Evolutionary conservation across 2,329 filamentous ascomycete species (phyloP), one percentile per base, ranked within the genome.

Genomic region (Diaporthe sp.): DNA sequence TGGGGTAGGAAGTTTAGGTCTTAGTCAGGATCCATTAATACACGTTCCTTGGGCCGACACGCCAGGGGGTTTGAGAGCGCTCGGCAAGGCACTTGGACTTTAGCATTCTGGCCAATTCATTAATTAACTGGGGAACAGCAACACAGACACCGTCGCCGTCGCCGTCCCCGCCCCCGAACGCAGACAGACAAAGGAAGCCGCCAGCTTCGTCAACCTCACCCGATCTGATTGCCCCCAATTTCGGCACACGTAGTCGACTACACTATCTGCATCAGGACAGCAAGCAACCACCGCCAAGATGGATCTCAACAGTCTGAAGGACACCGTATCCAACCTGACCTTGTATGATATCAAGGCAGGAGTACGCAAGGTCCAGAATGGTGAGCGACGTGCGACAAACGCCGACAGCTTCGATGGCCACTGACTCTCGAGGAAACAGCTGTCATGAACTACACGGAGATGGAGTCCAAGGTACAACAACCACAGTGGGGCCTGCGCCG

Each of bases 361-460:
- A 78, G 95, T 98, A 80, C 93, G 96, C 80, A 98, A 98, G 86
- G 94, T 97, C 76, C 96, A 98, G 83, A 98, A 98, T 96, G 96
- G 96, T 98, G 87, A 80, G 89, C 78, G 71, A 13, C 13, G 19
- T 55, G 37, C 25, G n/a, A 25, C 12, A 34, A 3, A 62, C 49
- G n/a, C 62, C 55, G 39, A 34, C n/a, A 13, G 51, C 17, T 8
- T 37, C n/a, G 17, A 65, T 55, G 31, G 25, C 49, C 17, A 68
- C 62, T 78, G 76, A 73, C 73, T 57, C 5, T 25, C 4, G 49
- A 25, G 4, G 19, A 39, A 4, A 73, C 77, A 98, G 95, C 95
- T 79, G 95, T 98, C 76, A 98, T 98, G 96, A 98, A 98, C 87
- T 98, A 96, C 85, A 98, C 96, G 57, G 96, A 98, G 83, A 96